Percentiles rank a stretch among this genome's conserved stretches.
These are phyloP conservation scores for Polyporus arcularius DNA, from an alignment of 768 basidiomycete species.

Conservation along the genomic window DNA sequence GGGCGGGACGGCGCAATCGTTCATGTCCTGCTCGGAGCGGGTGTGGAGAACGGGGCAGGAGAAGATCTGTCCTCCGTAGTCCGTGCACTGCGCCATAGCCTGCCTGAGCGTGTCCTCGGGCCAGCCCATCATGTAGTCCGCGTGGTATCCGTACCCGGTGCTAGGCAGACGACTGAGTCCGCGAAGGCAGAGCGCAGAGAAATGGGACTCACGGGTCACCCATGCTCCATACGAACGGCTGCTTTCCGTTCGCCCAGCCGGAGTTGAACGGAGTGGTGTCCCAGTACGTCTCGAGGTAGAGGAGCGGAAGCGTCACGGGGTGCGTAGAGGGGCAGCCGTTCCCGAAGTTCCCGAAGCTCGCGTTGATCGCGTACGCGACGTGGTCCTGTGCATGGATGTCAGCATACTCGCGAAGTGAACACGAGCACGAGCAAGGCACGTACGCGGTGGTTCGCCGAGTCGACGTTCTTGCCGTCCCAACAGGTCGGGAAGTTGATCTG, in stretches of 20 bases:
- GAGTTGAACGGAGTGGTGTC: slow-evolving; percentile 27
- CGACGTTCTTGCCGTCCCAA: slow-evolving; percentile 34
- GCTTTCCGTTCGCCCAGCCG: slow-evolving; percentile 25
- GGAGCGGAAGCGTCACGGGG: slow-evolving; percentile 42
- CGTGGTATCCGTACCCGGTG: slow-evolving; percentile 42
- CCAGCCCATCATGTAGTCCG: slow-evolving; percentile 46
- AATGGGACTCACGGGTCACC: slow-evolving; percentile 43
- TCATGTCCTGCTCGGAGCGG: slow-evolving; percentile 3
- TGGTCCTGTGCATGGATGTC: slow-evolving; percentile 30
- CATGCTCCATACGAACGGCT: slow-evolving; percentile 41
- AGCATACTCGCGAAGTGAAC: no score
- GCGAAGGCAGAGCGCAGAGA: no score
- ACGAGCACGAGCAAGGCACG: not conserved
- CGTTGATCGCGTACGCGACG: slow-evolving; percentile 41
- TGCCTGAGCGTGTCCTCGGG: slow-evolving; percentile 37
- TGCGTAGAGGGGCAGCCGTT: slow-evolving; percentile 39
- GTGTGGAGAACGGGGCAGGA: slow-evolving; percentile 3
- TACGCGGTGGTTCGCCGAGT: not conserved
- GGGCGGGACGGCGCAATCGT: slow-evolving; percentile 2
- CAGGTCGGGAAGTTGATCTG: slow-evolving; percentile 35
- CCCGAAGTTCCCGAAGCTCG: slow-evolving; percentile 41
- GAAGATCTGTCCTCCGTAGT: not conserved
- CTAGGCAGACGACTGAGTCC: no score
- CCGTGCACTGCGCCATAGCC: slow-evolving; percentile 37
- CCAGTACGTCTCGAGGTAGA: slow-evolving; percentile 43